phyloP scores from a whole-genome alignment of 2,329 filamentous ascomycete species.

The Cordyceps militaris region DNA sequence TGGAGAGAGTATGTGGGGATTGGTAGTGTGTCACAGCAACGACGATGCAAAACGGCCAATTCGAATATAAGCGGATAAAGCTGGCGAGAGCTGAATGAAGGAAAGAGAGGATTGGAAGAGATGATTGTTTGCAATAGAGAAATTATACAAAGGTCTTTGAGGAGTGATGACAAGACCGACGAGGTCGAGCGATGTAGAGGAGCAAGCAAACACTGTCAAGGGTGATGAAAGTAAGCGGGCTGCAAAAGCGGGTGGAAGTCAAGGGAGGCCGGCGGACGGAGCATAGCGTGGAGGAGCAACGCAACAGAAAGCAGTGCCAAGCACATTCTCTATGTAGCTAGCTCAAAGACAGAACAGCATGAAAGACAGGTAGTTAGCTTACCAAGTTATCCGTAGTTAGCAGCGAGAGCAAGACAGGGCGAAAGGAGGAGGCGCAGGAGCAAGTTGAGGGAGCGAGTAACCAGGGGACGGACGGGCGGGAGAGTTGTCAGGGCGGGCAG shows the following conservation, averaged over 20 bases:
- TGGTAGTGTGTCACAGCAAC: slow-evolving; percentile 13
- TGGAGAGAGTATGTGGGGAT: slow-evolving; percentile 11
- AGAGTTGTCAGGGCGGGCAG: not conserved
- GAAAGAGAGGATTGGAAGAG: not conserved
- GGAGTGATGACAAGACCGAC: slow-evolving; percentile 9
- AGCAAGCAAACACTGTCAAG: slow-evolving; percentile 4
- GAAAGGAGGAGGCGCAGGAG: not conserved
- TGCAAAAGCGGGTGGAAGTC: slow-evolving; percentile 1
- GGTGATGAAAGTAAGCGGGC: slow-evolving; percentile 7
- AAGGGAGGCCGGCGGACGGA: slow-evolving; percentile 3
- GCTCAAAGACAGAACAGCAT: not conserved
- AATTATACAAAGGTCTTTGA: not conserved
- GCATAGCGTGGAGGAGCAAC: not conserved
- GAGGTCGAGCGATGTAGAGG: slow-evolving; percentile 1
- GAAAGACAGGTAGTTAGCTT: not conserved
- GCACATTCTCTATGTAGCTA: not conserved
- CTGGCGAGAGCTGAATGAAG: not conserved
- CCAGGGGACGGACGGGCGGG: not conserved
- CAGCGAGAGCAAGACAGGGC: slow-evolving; percentile 9
- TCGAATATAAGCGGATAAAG: not conserved
- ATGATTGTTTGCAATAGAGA: not conserved
- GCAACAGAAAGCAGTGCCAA: not conserved
- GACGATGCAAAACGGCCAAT: not conserved
- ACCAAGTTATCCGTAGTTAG: too few species aligned
- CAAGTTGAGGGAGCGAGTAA: slow-evolving; percentile 4